These are phyloP conservation scores for Porcisia hertigi DNA, from an alignment of 208 protist genomes.

Conservation along the genomic window DNA sequence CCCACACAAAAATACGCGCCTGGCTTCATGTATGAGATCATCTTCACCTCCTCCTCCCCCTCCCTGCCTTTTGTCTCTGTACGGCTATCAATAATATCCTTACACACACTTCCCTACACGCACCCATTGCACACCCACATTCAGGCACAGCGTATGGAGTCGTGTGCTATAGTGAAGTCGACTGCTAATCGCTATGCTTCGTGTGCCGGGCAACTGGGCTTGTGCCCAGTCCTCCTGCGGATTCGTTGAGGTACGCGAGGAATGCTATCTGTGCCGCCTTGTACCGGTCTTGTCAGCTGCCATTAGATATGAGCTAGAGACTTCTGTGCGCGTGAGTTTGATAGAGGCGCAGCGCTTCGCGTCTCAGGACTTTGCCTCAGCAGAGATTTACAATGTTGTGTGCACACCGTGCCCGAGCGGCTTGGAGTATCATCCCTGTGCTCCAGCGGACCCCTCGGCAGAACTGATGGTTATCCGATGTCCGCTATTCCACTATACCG, in stretches of 20 bases:
- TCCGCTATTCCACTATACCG: conserved; percentile 17
- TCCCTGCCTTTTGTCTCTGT: neutral
- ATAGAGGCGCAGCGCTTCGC: conserved; percentile 31
- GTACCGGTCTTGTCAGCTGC: conserved; percentile 29
- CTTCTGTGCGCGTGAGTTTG: conserved; percentile 17
- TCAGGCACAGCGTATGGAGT: neutral
- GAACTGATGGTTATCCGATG: conserved; percentile 27
- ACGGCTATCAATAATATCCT: neutral
- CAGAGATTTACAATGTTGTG: conserved; percentile 37
- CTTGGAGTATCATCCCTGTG: conserved; percentile 8
- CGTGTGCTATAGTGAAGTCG: neutral
- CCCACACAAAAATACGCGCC: neutral
- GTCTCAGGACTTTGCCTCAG: conserved; percentile 51
- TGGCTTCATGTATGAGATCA: neutral
- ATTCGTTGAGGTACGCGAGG: conserved; percentile 47
- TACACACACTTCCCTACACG: neutral
- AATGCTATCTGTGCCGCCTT: conserved; percentile 31
- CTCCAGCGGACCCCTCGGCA: neutral
- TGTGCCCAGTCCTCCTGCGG: conserved; percentile 41
- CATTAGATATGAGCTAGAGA: conserved; percentile 22
- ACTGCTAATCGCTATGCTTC: conserved; percentile 37
- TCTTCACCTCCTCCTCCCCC: neutral
- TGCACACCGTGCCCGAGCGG: neutral
- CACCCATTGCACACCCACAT: neutral
- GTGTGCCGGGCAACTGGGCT: conserved; percentile 48